A percentile compares a stretch with the other conserved stretches of the same genome.
These are phyloP conservation scores for Fusarium sp. DNA, from an alignment of 2,329 filamentous ascomycete genomes.

Conservation along the genomic window DNA sequence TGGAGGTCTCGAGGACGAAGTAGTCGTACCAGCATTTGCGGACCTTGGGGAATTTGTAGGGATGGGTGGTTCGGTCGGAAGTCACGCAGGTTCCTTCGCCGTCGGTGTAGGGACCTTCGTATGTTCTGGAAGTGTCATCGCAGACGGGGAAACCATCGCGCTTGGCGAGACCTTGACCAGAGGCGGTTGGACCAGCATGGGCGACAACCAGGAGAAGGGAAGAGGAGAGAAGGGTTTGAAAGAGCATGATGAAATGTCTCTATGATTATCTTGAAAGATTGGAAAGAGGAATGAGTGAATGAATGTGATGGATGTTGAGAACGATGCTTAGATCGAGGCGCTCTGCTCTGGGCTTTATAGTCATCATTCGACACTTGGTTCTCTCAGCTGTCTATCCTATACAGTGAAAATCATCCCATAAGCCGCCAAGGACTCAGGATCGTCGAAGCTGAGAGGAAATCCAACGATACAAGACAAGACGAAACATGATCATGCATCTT, in stretches of 20 bases:
- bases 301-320: neutral
- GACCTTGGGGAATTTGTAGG: slow-evolving; percentile 11
- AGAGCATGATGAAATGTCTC: neutral
- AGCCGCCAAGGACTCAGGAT: neutral
- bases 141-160: neutral
- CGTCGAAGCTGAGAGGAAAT: neutral
- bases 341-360: neutral
- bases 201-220: neutral
- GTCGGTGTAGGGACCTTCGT: slow-evolving; percentile 1
- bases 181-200: neutral
- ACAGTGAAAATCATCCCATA: neutral
- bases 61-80: slow-evolving; percentile 1
- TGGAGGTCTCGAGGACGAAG: slow-evolving; percentile 4
- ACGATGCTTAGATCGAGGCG: neutral
- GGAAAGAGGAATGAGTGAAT: neutral
- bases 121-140: neutral
- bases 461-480: neutral
- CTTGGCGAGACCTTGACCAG: neutral
- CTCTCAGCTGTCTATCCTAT: too few relatives aligned
- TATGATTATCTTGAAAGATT: neutral
- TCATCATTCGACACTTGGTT: neutral
- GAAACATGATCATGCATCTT: neutral
- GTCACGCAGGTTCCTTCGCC: slow-evolving; percentile 4
- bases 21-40: slow-evolving; percentile 21
- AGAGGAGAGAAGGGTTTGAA: neutral